Base-by-base conservation (phyloP, 2,329 filamentous ascomycete genomes). In the Cercospora sp. region DNA sequence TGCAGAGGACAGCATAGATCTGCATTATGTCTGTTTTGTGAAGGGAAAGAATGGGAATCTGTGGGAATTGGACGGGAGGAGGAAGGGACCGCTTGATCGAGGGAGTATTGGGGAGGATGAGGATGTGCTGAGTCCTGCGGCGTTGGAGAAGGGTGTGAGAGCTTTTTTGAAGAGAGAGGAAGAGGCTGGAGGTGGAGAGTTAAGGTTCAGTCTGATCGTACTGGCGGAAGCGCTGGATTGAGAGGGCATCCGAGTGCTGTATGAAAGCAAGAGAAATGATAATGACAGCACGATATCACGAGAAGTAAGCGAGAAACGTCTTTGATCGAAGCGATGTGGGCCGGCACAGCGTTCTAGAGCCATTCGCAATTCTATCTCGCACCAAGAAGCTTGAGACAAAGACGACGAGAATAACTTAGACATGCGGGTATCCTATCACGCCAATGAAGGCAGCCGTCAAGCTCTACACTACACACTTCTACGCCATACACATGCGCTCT, bases 21-120 rank as follows among this genome's bases (percentile, higher is more conserved):
- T 97, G 74, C 95, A 99, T 82, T 98, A 97, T 78, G 94, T 98
- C 58, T 95, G 92, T 77, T 99, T 98, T 80, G 91, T 95, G 63
- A 95, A 94, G 83, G 87, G 85, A 2, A 81, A 81, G 62, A 90
- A 90, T 65, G 86, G 86, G 6, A 78, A 81, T 60, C 83, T 96
- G 51, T 96, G 91, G 88, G 93, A 96, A 81, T 79, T 96, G 75
- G 92, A 96, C 79, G 93, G 93, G 0, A 79, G 85, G 23, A 84
- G 90, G 60, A 90, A 90, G 73, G 92, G 92, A 0, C 92, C 92
- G 0, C 80, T 94, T 57, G 87, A 92, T 71, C 83, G 91, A 13
- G 83, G 83, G 9, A 67, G 68, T 57, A 73, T 85, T 23, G 73
- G 68, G 23, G 74, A 75, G 4, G 82, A 80, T 5, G 82, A 85